Percentiles rank a stretch among this genome's conserved stretches.
Evolutionary conservation across 2,329 filamentous ascomycete species (phyloP).

Genomic region (Zymoseptoria crescenta): DNA sequence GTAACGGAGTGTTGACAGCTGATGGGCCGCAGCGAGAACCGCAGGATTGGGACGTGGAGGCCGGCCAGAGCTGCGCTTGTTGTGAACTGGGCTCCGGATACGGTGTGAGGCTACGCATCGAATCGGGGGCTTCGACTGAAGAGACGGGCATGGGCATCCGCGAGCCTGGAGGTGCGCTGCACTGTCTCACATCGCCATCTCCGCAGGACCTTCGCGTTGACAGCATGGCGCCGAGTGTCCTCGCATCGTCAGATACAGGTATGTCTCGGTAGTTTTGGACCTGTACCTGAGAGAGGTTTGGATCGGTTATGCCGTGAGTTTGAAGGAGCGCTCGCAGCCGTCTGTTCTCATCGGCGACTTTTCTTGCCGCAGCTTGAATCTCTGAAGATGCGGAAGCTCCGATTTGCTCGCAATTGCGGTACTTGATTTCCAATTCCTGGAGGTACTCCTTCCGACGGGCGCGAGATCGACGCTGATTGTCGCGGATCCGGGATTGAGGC

Average conservation of each 20-base stretch:
- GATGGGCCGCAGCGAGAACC: neutral
- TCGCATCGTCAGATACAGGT: neutral
- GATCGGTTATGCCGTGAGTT: slow-evolving; percentile 50
- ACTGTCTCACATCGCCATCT: neutral
- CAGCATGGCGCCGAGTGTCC: neutral
- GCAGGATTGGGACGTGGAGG: neutral
- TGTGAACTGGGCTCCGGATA: neutral
- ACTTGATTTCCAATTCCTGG: slow-evolving; percentile 57
- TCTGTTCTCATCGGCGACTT: slow-evolving; percentile 62
- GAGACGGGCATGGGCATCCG: neutral
- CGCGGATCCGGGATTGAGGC: slow-evolving; percentile 54
- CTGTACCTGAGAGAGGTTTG: slow-evolving; percentile 36
- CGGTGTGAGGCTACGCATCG: neutral
- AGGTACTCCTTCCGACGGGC: slow-evolving; percentile 67
- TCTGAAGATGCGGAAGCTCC: slow-evolving; percentile 64
- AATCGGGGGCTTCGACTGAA: neutral
- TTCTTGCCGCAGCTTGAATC: slow-evolving; percentile 61
- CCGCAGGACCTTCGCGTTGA: neutral
- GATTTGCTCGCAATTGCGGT: slow-evolving; percentile 55
- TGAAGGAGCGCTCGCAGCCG: slow-evolving; percentile 53
- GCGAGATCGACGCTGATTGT: slow-evolving; percentile 71
- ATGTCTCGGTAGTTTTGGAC: neutral
- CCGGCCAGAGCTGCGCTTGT: neutral
- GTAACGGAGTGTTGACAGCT: neutral
- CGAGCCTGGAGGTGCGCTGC: neutral